Conservation (phyloP, 139 green algal genomes). For the Auxenochlorella protothecoides region DNA sequence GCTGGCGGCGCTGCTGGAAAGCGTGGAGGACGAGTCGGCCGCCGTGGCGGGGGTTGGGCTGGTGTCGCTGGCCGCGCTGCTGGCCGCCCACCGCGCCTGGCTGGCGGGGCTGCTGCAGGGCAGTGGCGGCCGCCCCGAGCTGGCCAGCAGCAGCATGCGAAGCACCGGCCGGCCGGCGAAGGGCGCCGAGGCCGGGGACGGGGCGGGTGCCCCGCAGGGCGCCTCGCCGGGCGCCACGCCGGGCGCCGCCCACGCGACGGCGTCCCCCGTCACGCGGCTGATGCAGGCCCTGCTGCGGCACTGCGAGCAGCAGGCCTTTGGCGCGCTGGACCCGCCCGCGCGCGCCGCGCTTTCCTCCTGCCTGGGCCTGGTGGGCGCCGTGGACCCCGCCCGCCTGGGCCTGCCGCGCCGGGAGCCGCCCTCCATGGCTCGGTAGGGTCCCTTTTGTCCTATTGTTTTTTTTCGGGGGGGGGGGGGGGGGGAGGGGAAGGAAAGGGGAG, state of each 20-base stretch:
- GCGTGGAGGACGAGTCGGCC: too few species aligned
- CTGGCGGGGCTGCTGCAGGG: too few species aligned
- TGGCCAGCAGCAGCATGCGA: too few species aligned
- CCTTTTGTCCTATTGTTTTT: too few species aligned
- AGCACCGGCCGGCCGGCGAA: background rate
- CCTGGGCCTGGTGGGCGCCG: conserved; percentile 67
- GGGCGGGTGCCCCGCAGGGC: background rate
- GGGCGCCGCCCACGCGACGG: background rate
- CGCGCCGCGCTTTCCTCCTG: conserved; percentile 11
- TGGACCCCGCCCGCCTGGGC: conserved; percentile 55
- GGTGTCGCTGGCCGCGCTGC: too few species aligned
- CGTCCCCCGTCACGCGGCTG: conserved; percentile 8
- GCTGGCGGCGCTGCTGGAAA: too few species aligned
- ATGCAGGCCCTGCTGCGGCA: conserved; percentile 36
- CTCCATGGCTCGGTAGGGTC: conserved; percentile 1
- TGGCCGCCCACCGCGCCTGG: too few species aligned
- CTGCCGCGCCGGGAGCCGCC: conserved; percentile 18
- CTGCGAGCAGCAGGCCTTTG: conserved; percentile 40
- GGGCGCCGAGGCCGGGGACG: background rate
- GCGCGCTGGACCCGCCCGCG: conserved; percentile 16
- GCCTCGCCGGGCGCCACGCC: background rate
- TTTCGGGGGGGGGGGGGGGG: too few species aligned
- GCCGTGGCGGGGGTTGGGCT: too few species aligned
- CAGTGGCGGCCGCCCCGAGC: too few species aligned
- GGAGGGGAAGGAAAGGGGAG: background rate